Conservation (phyloP, 805 yeast genomes). For the Hagleromyces aurorensis region DNA sequence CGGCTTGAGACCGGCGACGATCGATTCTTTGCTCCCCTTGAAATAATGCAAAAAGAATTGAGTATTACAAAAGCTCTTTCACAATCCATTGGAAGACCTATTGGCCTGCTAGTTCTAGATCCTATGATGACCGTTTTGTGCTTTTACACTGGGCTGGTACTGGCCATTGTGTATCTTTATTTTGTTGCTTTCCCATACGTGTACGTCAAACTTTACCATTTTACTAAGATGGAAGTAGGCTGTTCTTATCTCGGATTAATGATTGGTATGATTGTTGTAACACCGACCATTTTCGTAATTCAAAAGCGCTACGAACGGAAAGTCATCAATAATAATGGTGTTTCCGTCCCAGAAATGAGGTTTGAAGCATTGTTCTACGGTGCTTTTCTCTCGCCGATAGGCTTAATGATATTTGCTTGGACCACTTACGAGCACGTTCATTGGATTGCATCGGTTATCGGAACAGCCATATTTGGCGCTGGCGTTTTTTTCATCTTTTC, state of each 20-base stretch:
- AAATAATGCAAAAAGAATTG: slow-evolving; percentile 34
- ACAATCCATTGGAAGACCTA: slow-evolving; percentile 44
- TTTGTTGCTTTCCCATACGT: slow-evolving; percentile 61
- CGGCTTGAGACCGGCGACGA: slow-evolving; percentile 49
- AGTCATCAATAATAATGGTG: slow-evolving; percentile 39
- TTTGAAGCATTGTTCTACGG: slow-evolving; percentile 57
- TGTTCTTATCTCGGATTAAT: slow-evolving; percentile 55
- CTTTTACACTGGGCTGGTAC: slow-evolving; percentile 47
- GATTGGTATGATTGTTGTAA: slow-evolving; percentile 43
- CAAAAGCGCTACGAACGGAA: slow-evolving; percentile 38
- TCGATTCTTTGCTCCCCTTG: slow-evolving; percentile 35
- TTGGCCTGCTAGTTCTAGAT: slow-evolving; percentile 40
- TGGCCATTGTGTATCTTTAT: slow-evolving; percentile 57
- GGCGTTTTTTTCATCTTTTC: slow-evolving; percentile 62
- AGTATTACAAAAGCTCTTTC: slow-evolving; percentile 36
- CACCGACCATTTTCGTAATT: slow-evolving; percentile 37
- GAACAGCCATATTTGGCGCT: slow-evolving; percentile 69
- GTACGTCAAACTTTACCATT: slow-evolving; percentile 44
- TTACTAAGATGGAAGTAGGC: slow-evolving; percentile 48
- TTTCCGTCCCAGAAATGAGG: slow-evolving; percentile 50
- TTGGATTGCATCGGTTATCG: slow-evolving; percentile 65
- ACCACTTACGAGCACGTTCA: slow-evolving; percentile 50
- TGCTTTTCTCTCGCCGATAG: slow-evolving; percentile 53
- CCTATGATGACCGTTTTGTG: slow-evolving; percentile 50
- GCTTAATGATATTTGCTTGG: slow-evolving; percentile 76